Evolutionary conservation across 352 stramenopile genomes (phyloP), one percentile per base, ranked within the genome.

Genomic region (Pythium chondricola): DNA sequence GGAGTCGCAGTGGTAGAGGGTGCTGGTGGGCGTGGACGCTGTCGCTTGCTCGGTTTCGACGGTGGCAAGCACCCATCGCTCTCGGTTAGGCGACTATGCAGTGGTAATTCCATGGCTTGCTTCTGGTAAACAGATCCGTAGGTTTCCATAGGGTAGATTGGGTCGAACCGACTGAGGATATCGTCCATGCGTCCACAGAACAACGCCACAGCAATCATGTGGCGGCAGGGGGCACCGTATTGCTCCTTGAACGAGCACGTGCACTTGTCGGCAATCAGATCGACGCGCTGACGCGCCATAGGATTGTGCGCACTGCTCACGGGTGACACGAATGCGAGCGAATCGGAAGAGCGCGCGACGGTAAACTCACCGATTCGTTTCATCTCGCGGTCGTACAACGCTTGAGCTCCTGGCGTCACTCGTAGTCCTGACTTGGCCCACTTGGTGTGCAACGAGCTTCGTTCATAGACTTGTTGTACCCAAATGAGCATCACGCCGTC

Each of bases 241-340:
- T 85, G 70, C 32, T 73, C 56, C 50, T 82, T 80, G 57, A 82
- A 85, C 17, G 57, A 38, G 46, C 73, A 85, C 14, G 68, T 64
- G 45, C 70, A 85, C 40, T 65, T 66, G 31, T 63, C 75, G 22
- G 59, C 29, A 24, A 60, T 46, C 20, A 85, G 53, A 36, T 85
- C 73, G 3, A 82, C 65, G 10, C 70, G 57, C 33, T 37, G 47
- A 4, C 56, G 56, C 3, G 47, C 24, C 60, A 64, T 13, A 57
- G 65, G 33, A 42, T 36, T 29, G 32, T 65, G 10, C 35, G 52
- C 47, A 64, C 65, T 68, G 37, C 69, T 67, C 31, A 77, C 67
- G 29, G 69, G 63, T 10, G 63, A 69, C n/a, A 82, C 70, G 37
- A 76, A 85, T n/a, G 66, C 65, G 7, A 85, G 48, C 9, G 58